phyloP scores from a whole-genome alignment of 768 basidiomycete species.

The Psilocybe sp. region DNA sequence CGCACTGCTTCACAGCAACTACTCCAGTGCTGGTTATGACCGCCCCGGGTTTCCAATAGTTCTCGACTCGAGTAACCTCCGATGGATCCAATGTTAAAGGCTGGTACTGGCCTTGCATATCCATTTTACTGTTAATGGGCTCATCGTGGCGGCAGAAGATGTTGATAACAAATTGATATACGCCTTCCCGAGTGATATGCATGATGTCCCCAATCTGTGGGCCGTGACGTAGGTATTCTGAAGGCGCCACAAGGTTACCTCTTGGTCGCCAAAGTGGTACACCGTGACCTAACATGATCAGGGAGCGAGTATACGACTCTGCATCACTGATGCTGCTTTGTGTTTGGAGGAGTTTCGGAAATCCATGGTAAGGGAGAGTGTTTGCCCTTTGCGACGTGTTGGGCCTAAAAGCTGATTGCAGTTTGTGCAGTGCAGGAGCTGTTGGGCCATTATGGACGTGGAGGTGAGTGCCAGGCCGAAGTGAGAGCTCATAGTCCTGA shows the following conservation, averaged over 20 bases:
- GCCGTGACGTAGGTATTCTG: conserved; percentile 6
- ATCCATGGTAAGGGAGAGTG: neutral
- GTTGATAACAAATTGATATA: conserved; percentile 14
- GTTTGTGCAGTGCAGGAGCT: too few relatives aligned
- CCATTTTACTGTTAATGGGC: conserved; percentile 4
- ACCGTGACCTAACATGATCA: conserved; percentile 5
- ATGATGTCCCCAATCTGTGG: conserved; percentile 15
- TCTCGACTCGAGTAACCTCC: neutral
- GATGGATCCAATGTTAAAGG: neutral
- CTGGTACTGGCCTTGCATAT: conserved; percentile 4
- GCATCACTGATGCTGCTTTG: neutral
- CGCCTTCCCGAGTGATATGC: conserved; percentile 1
- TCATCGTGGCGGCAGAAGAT: conserved; percentile 8
- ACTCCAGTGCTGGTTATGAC: conserved; percentile 10
- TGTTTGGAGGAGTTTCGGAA: conserved; percentile 1
- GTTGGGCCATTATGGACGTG: too few relatives aligned
- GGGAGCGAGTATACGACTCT: conserved; percentile 7
- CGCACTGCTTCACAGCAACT: neutral
- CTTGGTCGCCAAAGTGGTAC: conserved; percentile 7
- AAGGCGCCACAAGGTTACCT: conserved; percentile 2
- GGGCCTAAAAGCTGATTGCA: too few relatives aligned
- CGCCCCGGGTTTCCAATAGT: conserved; percentile 6
- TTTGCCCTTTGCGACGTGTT: too few relatives aligned
- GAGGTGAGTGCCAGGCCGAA: too few relatives aligned
- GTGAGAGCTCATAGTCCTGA: too few relatives aligned